A percentile compares a stretch with the other conserved stretches of the same genome.
phyloP scores from a whole-genome alignment of 495 filamentous ascomycete genomes.

The Tuber brumale region DNA sequence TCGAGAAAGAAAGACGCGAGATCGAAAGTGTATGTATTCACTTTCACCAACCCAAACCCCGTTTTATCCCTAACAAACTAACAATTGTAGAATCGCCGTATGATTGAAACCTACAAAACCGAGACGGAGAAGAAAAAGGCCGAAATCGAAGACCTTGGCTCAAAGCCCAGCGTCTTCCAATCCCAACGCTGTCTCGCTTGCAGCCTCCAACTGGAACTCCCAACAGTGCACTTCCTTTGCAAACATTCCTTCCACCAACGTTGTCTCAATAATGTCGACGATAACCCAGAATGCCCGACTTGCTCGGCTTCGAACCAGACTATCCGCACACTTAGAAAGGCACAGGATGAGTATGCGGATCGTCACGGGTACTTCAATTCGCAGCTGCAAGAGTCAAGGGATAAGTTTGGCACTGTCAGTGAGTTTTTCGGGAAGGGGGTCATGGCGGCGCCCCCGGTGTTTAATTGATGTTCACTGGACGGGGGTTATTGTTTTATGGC shows the following conservation, averaged over 20 bases:
- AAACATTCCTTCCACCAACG: constrained; percentile 92
- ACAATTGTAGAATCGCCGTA: constrained; percentile 61
- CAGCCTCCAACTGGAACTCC: constrained; percentile 66
- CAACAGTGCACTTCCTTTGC: constrained; percentile 90
- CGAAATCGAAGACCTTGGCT: constrained; percentile 67
- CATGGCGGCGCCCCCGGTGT: constrained; percentile 51
- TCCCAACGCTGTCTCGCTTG: constrained; percentile 79
- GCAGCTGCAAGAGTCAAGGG: constrained; percentile 68
- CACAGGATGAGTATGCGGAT: constrained; percentile 80
- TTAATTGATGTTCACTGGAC: not conserved
- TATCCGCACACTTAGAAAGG: constrained; percentile 56
- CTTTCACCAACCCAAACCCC: not conserved
- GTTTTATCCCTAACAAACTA: constrained; percentile 15
- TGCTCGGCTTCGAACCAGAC: constrained; percentile 78
- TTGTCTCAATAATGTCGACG: constrained; percentile 49
- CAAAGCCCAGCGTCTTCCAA: constrained; percentile 82
- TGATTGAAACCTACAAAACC: constrained; percentile 74
- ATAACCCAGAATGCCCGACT: constrained; percentile 71
- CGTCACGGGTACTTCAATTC: constrained; percentile 84
- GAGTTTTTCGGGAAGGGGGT: constrained; percentile 95
- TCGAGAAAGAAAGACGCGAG: constrained; percentile 78
- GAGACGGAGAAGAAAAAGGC: constrained; percentile 74
- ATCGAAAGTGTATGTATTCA: constrained; percentile 56
- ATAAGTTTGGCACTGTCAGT: constrained; percentile 78
- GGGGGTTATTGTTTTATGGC: not conserved